These are phyloP conservation scores for Dioscorea dumetorum DNA, from an alignment of 106 monocot species.

Conservation along the genomic window DNA sequence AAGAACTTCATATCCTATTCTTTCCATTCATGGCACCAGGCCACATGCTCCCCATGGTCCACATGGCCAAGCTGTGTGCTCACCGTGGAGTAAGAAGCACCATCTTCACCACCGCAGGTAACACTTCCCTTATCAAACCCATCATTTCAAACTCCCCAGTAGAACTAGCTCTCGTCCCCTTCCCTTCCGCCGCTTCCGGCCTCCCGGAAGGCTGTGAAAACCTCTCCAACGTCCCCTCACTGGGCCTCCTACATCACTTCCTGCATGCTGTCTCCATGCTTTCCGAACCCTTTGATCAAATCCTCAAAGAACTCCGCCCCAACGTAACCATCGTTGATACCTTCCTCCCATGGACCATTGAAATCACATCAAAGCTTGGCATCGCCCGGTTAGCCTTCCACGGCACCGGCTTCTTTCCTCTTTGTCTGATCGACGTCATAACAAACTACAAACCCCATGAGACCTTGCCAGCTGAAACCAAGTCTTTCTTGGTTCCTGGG, in stretches of 20 bases:
- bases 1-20: background rate
- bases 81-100: background rate
- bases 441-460: background rate
- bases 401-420: slow-evolving; percentile 1
- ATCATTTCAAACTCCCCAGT: background rate
- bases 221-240: background rate
- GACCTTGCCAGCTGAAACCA: background rate
- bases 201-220: background rate
- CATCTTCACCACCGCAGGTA: slow-evolving; percentile 2
- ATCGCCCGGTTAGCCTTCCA: slow-evolving; percentile 4
- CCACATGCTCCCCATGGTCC: background rate
- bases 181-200: background rate
- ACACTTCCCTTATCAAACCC: background rate
- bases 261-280: background rate
- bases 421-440: background rate
- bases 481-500: slow-evolving; percentile 1
- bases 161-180: too few species aligned
- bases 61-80: background rate
- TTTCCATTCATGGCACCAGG: background rate
- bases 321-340: background rate
- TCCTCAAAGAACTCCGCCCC: slow-evolving; percentile 1
- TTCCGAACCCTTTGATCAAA: background rate
- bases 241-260: background rate
- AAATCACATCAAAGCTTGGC: background rate
- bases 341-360: slow-evolving; percentile 2